These are phyloP conservation scores for Mariannaea sp. DNA, from an alignment of 2,329 filamentous ascomycete genomes.

Conservation along the genomic window DNA sequence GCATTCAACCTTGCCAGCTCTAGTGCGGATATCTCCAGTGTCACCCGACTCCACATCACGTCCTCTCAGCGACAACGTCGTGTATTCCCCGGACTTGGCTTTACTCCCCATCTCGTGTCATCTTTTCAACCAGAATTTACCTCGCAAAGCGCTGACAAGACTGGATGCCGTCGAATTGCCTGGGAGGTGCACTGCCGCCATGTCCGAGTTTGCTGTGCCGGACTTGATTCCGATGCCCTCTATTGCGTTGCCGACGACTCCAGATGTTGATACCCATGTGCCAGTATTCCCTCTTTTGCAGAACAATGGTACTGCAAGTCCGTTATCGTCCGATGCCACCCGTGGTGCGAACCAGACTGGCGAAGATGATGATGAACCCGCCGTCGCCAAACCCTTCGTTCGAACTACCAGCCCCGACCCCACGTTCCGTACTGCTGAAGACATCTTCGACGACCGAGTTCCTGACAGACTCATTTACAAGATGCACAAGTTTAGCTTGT, in stretches of 20 bases:
- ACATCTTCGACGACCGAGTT: slow-evolving; percentile 42
- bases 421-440: slow-evolving; percentile 36
- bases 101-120: too few relatives aligned
- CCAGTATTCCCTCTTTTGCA: slow-evolving; percentile 45
- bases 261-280: slow-evolving; percentile 28
- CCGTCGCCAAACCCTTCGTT: slow-evolving; percentile 61
- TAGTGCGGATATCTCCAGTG: too few relatives aligned
- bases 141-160: too few relatives aligned
- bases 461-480: slow-evolving; percentile 54
- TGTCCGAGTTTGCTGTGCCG: slow-evolving; percentile 35
- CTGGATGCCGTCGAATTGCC: slow-evolving; percentile 8
- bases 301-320: slow-evolving; percentile 42
- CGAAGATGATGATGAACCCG: slow-evolving; percentile 62
- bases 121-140: neutral
- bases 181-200: slow-evolving; percentile 19
- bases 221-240: slow-evolving; percentile 27
- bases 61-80: neutral
- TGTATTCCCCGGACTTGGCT: too few relatives aligned
- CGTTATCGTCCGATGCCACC: slow-evolving; percentile 33
- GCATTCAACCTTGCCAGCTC: too few relatives aligned
- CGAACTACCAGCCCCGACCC: slow-evolving; percentile 59
- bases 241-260: slow-evolving; percentile 22
- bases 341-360: slow-evolving; percentile 29
- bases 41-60: too few relatives aligned
- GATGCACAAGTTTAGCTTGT: slow-evolving; percentile 98